Evolutionary conservation across 1,284 basidiomycete genomes (phyloP).

Genomic region (Cutaneotrichosporon sp.): DNA sequence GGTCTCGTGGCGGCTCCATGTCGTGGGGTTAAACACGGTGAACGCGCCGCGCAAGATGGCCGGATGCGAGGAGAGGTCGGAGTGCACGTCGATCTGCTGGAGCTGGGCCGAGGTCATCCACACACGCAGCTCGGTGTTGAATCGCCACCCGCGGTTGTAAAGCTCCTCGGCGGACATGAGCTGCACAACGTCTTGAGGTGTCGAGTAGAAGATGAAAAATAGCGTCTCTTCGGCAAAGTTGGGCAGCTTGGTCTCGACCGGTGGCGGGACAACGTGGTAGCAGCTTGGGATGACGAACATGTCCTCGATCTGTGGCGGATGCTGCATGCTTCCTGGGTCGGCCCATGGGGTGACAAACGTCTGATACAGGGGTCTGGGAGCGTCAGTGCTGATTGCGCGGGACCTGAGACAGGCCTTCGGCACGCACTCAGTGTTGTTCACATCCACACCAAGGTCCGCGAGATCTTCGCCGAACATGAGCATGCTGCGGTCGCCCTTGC

Average conservation of each 20-base stretch:
- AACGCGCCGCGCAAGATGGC: conserved; percentile 36
- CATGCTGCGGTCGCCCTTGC: conserved; percentile 79
- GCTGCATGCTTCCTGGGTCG: conserved; percentile 62
- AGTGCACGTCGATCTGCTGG: conserved; percentile 30
- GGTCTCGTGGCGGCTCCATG: conserved; percentile 37
- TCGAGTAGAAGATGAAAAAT: conserved; percentile 98
- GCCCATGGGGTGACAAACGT: conserved; percentile 97
- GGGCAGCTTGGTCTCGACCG: conserved; percentile 77
- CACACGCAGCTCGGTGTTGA: conserved; percentile 88
- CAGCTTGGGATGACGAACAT: conserved; percentile 80
- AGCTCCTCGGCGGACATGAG: conserved; percentile 88
- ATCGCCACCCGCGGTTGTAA: conserved; percentile 97
- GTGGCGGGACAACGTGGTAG: conserved; percentile 88
- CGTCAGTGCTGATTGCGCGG: conserved; percentile 4
- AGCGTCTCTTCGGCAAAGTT: conserved; percentile 95
- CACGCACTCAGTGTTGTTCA: conserved; percentile 74
- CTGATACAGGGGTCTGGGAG: conserved; percentile 79
- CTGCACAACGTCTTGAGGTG: conserved; percentile 86
- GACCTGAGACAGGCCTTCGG: neutral
- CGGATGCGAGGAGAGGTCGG: conserved; percentile 16
- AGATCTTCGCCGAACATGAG: conserved; percentile 87
- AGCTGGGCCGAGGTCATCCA: conserved; percentile 76
- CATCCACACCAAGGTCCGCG: conserved; percentile 86
- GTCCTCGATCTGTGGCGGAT: conserved; percentile 41
- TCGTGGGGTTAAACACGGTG: conserved; percentile 44